Evolutionary conservation across 164 flowering plant genomes (phyloP).

Genomic region (Vitis cinerea): DNA sequence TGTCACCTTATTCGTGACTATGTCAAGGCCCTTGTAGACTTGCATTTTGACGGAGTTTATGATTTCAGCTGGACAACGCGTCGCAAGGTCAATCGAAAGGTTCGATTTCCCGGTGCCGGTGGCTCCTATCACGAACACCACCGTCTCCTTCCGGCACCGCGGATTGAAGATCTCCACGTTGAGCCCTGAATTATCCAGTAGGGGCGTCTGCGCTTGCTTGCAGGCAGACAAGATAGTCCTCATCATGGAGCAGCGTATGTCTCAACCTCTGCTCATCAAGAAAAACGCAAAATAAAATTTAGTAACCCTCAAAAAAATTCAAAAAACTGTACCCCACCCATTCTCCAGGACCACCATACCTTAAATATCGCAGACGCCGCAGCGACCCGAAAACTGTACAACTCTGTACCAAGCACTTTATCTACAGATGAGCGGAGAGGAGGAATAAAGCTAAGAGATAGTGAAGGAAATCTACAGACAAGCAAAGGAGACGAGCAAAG

Average conservation of each 20-base stretch:
- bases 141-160: slow-evolving; percentile 55
- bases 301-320: no score
- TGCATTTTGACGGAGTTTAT: slow-evolving; percentile 89
- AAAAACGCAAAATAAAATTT: not conserved
- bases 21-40: slow-evolving; percentile 64
- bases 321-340: not conserved
- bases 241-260: slow-evolving; percentile 17
- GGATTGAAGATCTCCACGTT: slow-evolving; percentile 28
- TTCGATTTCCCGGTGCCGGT: slow-evolving; percentile 81
- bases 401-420: not conserved
- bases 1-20: slow-evolving; percentile 77
- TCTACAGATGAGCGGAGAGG: not conserved
- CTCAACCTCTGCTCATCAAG: not conserved
- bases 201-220: slow-evolving; percentile 34
- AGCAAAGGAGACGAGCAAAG: no score
- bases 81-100: slow-evolving; percentile 82
- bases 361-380: slow-evolving; percentile 17
- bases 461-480: not conserved
- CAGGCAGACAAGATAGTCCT: slow-evolving; percentile 25
- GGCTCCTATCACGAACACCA: slow-evolving; percentile 76
- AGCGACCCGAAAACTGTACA: slow-evolving; percentile 5
- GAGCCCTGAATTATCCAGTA: slow-evolving; percentile 32
- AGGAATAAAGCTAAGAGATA: not conserved
- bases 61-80: slow-evolving; percentile 61
- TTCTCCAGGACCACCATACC: slow-evolving; percentile 4